Conservation (phyloP, 768 basidiomycete species). For the Leucosporidium yakuticum region DNA sequence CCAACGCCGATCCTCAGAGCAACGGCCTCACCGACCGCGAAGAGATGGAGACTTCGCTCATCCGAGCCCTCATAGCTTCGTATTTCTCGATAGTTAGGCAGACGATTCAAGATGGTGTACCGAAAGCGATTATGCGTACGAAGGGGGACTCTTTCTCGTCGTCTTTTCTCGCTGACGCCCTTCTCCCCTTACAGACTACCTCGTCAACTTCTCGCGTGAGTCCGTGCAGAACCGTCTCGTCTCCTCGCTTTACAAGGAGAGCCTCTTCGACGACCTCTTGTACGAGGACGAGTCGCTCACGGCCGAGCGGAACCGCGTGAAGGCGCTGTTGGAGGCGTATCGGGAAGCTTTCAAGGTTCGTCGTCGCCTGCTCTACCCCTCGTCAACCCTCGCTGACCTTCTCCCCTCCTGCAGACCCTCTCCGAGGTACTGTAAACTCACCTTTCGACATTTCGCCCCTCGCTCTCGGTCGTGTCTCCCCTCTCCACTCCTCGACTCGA, state of each 20-base stretch:
- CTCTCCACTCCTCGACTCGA: too few species aligned
- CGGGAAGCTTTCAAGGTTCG: conserved; percentile 51
- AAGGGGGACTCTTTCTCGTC: background rate
- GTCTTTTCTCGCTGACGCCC: conserved; percentile 4
- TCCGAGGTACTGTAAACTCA: conserved; percentile 24
- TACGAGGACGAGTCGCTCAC: conserved; percentile 94
- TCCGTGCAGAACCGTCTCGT: conserved; percentile 95
- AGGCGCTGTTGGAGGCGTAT: conserved; percentile 90
- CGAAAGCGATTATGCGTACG: conserved; percentile 93
- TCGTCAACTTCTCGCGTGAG: conserved; percentile 94
- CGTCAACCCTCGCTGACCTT: background rate
- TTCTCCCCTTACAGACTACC: conserved; percentile 46
- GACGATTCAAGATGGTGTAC: conserved; percentile 76
- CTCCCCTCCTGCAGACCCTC: conserved; percentile 13
- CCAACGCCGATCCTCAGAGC: conserved; percentile 48
- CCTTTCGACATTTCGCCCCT: background rate
- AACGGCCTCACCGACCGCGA: conserved; percentile 68
- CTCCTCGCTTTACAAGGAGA: conserved; percentile 88
- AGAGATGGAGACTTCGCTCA: conserved; percentile 93
- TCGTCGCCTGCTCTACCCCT: background rate
- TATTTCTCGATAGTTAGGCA: conserved; percentile 96
- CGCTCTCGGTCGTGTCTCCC: background rate
- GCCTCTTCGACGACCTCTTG: conserved; percentile 79
- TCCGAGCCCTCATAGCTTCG: conserved; percentile 86
- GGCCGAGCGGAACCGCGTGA: conserved; percentile 85